Percentiles rank a stretch among this genome's conserved stretches.
These are phyloP conservation scores for Sugiyamaella xylanicola DNA, from an alignment of 1,139 yeast species.

Conservation along the genomic window DNA sequence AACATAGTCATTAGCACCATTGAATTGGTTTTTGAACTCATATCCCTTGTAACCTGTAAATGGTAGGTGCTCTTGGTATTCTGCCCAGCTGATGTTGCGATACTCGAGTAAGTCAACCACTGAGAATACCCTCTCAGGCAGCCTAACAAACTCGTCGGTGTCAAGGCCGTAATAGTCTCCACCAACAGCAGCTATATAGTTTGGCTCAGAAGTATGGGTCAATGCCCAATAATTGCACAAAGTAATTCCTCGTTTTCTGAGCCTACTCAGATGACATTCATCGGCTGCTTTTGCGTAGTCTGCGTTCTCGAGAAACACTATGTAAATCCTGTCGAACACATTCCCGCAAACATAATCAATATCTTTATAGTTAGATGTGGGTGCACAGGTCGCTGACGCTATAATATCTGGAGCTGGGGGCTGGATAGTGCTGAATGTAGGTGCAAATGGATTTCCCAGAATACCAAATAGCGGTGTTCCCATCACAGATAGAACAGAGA, in stretches of 20 bases:
- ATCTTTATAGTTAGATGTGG: conserved; percentile 41
- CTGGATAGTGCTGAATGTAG: conserved; percentile 41
- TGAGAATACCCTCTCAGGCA: conserved; percentile 50
- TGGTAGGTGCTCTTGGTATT: conserved; percentile 53
- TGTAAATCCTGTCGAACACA: conserved; percentile 48
- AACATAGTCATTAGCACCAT: conserved; percentile 49
- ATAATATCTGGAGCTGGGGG: conserved; percentile 44
- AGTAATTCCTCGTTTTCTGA: conserved; percentile 48
- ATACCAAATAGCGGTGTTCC: conserved; percentile 22
- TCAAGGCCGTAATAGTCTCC: conserved; percentile 53
- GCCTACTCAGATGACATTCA: conserved; percentile 45
- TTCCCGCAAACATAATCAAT: conserved; percentile 45
- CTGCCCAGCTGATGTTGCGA: conserved; percentile 51
- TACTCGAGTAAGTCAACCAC: conserved; percentile 51
- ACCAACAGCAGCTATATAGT: conserved; percentile 50
- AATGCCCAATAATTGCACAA: conserved; percentile 53
- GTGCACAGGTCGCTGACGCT: conserved; percentile 46
- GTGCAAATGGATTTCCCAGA: conserved; percentile 34
- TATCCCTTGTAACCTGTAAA: conserved; percentile 53
- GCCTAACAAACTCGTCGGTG: conserved; percentile 47
- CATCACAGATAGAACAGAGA: not conserved
- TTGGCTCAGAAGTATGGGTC: conserved; percentile 56
- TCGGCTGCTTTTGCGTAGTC: conserved; percentile 52
- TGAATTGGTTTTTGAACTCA: conserved; percentile 47
- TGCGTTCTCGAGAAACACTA: conserved; percentile 53